phyloP scores from a whole-genome alignment of 1,284 basidiomycete genomes.

The Leccinum cinnamomeum region DNA sequence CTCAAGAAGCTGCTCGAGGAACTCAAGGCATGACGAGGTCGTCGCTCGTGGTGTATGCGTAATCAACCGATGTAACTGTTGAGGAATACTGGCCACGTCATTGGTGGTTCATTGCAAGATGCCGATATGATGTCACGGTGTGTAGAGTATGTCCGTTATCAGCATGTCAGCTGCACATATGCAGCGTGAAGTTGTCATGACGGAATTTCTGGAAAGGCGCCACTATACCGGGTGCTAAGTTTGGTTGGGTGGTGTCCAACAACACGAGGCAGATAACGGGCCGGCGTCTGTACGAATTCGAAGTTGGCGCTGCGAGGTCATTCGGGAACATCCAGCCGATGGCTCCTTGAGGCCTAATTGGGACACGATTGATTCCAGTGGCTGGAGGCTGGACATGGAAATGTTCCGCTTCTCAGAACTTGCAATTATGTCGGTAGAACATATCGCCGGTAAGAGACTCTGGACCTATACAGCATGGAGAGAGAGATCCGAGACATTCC shows the following conservation, averaged over 20 bases:
- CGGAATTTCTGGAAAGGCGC: neutral
- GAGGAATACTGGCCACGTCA: conserved; percentile 3
- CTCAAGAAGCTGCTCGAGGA: conserved; percentile 58
- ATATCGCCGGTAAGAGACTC: neutral
- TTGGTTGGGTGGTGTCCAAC: neutral
- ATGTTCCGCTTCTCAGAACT: conserved; percentile 12
- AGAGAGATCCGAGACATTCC: neutral
- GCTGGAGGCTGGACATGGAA: conserved; percentile 6
- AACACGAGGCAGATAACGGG: conserved; percentile 31
- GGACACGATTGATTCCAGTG: neutral
- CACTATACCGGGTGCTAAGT: conserved; percentile 5
- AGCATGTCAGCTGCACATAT: neutral
- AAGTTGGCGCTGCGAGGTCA: conserved; percentile 20
- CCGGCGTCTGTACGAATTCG: conserved; percentile 28
- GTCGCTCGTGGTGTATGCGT: conserved; percentile 4
- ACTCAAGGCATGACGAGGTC: conserved; percentile 50
- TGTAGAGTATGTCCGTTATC: conserved; percentile 1
- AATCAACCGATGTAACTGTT: neutral
- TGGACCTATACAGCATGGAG: neutral
- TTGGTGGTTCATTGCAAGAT: conserved; percentile 3
- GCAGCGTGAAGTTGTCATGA: neutral
- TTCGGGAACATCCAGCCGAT: conserved; percentile 21
- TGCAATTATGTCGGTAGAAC: conserved; percentile 8
- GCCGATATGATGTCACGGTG: conserved; percentile 5
- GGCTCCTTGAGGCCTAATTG: conserved; percentile 6